phyloP scores from a whole-genome alignment of 345 rosid species.

The Eucalyptus pumila region DNA sequence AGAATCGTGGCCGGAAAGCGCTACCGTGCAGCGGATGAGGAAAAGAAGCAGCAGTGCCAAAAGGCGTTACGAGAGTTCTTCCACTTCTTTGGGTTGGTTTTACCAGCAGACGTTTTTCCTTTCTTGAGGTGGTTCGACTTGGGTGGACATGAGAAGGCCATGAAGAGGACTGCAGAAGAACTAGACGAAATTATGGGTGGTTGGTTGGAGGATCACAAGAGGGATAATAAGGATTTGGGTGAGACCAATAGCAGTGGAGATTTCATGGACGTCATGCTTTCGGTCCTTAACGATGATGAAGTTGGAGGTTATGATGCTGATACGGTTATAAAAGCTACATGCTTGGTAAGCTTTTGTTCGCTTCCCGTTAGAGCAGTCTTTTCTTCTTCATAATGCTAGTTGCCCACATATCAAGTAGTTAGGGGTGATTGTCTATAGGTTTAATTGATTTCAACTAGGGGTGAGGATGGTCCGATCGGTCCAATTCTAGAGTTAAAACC shows the following conservation, averaged over 20 bases:
- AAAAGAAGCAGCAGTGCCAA: neutral
- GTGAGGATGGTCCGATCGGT: neutral
- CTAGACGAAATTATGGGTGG: neutral
- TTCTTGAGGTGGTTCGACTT: conserved; percentile 11
- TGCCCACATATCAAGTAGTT: neutral
- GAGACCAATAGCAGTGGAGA: neutral
- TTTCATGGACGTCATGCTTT: conserved; percentile 7
- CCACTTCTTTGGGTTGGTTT: neutral
- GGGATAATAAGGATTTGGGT: neutral
- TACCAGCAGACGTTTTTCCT: conserved; percentile 7
- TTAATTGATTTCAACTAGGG: neutral
- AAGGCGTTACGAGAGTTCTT: neutral
- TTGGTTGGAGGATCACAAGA: conserved; percentile 10
- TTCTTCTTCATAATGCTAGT: neutral
- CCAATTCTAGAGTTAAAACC: neutral
- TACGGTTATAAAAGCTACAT: neutral
- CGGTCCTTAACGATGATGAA: neutral
- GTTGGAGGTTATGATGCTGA: neutral
- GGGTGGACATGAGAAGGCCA: conserved; percentile 11
- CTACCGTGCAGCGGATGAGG: neutral
- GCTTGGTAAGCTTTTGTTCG: neutral
- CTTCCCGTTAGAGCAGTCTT: neutral
- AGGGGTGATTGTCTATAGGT: neutral
- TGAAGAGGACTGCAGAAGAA: conserved; percentile 4
- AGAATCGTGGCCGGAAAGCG: conserved; percentile 22